Percentiles rank a stretch among this genome's conserved stretches.
phyloP scores from a whole-genome alignment of 2,329 filamentous ascomycete genomes.

The Alternaria tenuissima region DNA sequence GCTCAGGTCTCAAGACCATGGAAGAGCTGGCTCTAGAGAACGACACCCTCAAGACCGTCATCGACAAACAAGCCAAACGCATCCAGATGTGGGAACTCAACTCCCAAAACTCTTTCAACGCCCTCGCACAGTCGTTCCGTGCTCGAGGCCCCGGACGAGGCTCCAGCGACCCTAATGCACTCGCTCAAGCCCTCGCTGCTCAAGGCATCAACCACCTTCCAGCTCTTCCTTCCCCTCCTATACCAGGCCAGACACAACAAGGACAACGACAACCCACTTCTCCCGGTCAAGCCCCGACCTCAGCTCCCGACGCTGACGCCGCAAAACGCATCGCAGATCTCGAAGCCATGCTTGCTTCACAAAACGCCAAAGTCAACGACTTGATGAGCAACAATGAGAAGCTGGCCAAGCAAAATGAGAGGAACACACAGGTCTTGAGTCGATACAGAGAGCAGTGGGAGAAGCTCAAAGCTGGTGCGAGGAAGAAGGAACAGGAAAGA shows the following conservation, averaged over 20 bases:
- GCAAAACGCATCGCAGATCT: conserved; percentile 36
- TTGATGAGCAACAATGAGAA: conserved; percentile 69
- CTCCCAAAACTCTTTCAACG: conserved; percentile 85
- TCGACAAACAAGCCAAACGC: conserved; percentile 85
- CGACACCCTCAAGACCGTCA: conserved; percentile 79
- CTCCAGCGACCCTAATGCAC: conserved; percentile 35
- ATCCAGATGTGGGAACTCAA: conserved; percentile 94
- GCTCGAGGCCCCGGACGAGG: conserved; percentile 35
- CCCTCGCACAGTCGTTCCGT: conserved; percentile 80
- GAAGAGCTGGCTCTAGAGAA: conserved; percentile 94
- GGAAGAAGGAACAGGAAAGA: conserved; percentile 46
- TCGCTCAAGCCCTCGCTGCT: conserved; percentile 37
- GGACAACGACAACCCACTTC: not conserved
- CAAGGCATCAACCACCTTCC: conserved; percentile 32
- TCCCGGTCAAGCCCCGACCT: not conserved
- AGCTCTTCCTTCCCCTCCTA: conserved; percentile 29
- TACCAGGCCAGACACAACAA: conserved; percentile 8
- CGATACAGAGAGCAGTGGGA: conserved; percentile 73
- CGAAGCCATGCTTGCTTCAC: conserved; percentile 36
- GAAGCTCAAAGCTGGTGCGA: conserved; percentile 70
- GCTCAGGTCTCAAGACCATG: conserved; percentile 67
- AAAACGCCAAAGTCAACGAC: conserved; percentile 50
- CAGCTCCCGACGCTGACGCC: conserved; percentile 18
- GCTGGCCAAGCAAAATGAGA: conserved; percentile 68
- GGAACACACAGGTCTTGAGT: conserved; percentile 62